Percentiles rank a stretch among this genome's conserved stretches.
Conservation (phyloP, 208 protist genomes). For the Naegleria lovaniensis region DNA sequence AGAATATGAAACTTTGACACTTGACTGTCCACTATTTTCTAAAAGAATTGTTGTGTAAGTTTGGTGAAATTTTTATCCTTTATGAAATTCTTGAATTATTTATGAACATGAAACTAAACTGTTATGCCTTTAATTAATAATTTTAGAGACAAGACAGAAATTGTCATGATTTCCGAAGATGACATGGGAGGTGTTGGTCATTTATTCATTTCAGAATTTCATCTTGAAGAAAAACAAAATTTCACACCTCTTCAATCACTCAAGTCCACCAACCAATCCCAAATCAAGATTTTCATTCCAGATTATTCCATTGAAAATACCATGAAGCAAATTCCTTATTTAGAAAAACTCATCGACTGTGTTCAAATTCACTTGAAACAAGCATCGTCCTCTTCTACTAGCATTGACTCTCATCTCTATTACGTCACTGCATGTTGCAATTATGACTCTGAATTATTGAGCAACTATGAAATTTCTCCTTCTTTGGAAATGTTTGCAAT, state of each 20-base stretch:
- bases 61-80: neutral
- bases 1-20: slow-evolving; percentile 97
- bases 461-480: neutral
- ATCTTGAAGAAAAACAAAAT: slow-evolving; percentile 37
- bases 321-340: neutral
- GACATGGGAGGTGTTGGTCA: slow-evolving; percentile 46
- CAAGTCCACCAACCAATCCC: neutral
- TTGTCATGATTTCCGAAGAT: slow-evolving; percentile 46
- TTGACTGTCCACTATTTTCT: slow-evolving; percentile 90
- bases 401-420: neutral
- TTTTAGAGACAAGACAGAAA: slow-evolving; percentile 44
- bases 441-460: too few relatives aligned
- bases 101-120: too few relatives aligned
- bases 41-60: slow-evolving; percentile 49
- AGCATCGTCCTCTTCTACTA: neutral
- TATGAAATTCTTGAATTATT: too few relatives aligned
- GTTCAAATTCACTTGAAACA: neutral
- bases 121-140: too few relatives aligned
- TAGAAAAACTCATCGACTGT: neutral
- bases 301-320: neutral
- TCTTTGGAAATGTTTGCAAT: neutral
- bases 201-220: slow-evolving; percentile 39
- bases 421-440: neutral
- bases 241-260: neutral
- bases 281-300: neutral